Evolutionary conservation across 2,329 filamentous ascomycete species (phyloP), one percentile per base, ranked within the genome.

Genomic region (Diplodia intermedia): DNA sequence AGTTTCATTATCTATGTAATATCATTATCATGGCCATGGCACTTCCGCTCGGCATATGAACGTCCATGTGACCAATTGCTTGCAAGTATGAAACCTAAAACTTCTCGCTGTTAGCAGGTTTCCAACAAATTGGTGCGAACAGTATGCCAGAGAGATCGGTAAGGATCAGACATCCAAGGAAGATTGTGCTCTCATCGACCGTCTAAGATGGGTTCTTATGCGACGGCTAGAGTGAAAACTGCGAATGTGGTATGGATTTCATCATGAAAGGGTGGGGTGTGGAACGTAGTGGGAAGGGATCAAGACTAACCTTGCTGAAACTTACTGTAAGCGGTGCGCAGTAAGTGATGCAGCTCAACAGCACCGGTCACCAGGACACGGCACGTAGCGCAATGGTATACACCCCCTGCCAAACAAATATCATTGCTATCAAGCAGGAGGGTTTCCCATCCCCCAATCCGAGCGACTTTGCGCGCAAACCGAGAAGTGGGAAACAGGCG

Each of bases 131-230:
- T 50, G 43, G 14, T 36, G 60, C 29, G 31, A 63, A 38, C 29
- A 63, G n/a, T 47, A 38, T 26, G 20, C 14, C 11, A 5, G 20
- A n/a, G 29, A 9, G 2, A n/a, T 52, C 9, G 43, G 53, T 60
- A 29, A 68, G 31, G 63, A 69, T 75, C 77, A 78, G 77, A 79
- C 77, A 79, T 79, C 77, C 76, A 79, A 79, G 77, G 77, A 79
- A 78, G 77, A 78, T 77, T 75, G 68, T 63, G 71, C 77, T 73
- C 76, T 78, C 77, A 79, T 71, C 72, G 76, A 71, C 74, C 70
- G 73, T 72, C 75, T 75, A 69, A 72, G 70, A 70, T 78, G 78
- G 77, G 78, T 79, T 79, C 77, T 77, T 67, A 73, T 73, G 73
- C 76, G 77, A 77, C 72, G 76, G 75, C 77, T 80, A 74, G 68